A percentile compares a stretch with the other conserved stretches of the same genome.
These are phyloP conservation scores for Coemansia asiatica DNA, from an alignment of 192 early-diverging fungal genomes.

Conservation along the genomic window DNA sequence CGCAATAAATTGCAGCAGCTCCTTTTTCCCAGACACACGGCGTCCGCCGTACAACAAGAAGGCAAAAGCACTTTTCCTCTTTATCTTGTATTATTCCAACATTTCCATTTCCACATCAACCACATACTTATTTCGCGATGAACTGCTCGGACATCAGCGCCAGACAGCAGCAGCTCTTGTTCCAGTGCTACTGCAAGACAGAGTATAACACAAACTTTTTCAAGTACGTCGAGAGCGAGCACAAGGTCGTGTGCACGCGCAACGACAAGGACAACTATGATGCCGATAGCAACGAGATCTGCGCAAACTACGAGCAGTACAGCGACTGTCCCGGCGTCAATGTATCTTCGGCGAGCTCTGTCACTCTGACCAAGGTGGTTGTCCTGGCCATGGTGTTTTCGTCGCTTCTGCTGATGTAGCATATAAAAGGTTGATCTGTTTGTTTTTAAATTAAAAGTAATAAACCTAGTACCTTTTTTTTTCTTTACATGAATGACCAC, in stretches of 20 bases:
- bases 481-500: slow-evolving; percentile 17
- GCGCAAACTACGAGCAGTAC: slow-evolving; percentile 46
- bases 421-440: background rate
- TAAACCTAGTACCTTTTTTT: no score
- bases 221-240: slow-evolving; percentile 17
- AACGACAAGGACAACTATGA: slow-evolving; percentile 29
- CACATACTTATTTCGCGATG: slow-evolving; percentile 1
- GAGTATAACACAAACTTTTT: slow-evolving; percentile 47
- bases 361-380: slow-evolving; percentile 36
- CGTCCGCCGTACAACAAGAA: no score
- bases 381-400: slow-evolving; percentile 36
- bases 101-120: background rate
- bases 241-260: slow-evolving; percentile 42
- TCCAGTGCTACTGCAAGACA: slow-evolving; percentile 55
- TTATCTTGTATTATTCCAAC: no score
- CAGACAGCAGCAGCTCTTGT: slow-evolving; percentile 35
- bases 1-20: no score
- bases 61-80: no score
- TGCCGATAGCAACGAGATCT: slow-evolving; percentile 27
- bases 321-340: slow-evolving; percentile 33
- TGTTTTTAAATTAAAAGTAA: no score
- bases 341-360: slow-evolving; percentile 17
- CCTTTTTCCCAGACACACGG: no score
- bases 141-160: slow-evolving; percentile 49
- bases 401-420: slow-evolving; percentile 22